Percentiles rank a stretch among this genome's conserved stretches.
phyloP scores from a whole-genome alignment of 1,139 yeast species.

The Eremothecium cymbalariae region DNA sequence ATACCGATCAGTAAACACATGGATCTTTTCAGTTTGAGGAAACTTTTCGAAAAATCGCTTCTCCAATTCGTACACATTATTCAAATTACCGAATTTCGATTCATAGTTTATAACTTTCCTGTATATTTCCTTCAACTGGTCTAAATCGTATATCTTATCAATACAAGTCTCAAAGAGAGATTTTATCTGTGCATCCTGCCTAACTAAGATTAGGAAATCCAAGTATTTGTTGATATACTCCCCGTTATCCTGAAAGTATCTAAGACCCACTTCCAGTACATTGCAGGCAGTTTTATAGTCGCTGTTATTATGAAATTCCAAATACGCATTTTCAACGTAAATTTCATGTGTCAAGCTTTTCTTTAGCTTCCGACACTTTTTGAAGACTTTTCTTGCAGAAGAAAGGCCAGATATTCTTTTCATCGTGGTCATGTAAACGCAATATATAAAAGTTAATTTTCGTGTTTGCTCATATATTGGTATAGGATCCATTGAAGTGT shows the following conservation, averaged over 20 bases:
- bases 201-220: slow-evolving; percentile 59
- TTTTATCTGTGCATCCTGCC: slow-evolving; percentile 75
- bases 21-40: slow-evolving; percentile 42
- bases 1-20: slow-evolving; percentile 36
- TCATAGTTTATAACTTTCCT: slow-evolving; percentile 47
- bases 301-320: slow-evolving; percentile 61
- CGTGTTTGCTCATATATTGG: slow-evolving; percentile 16
- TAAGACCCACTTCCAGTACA: slow-evolving; percentile 75
- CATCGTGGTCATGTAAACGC: slow-evolving; percentile 51
- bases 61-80: slow-evolving; percentile 59
- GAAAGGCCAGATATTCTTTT: slow-evolving; percentile 59
- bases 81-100: slow-evolving; percentile 55
- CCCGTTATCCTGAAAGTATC: slow-evolving; percentile 47
- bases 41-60: slow-evolving; percentile 57
- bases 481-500: slow-evolving; percentile 23
- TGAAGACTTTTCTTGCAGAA: slow-evolving; percentile 63
- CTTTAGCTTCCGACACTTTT: slow-evolving; percentile 46
- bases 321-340: slow-evolving; percentile 71
- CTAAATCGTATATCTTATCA: slow-evolving; percentile 34
- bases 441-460: slow-evolving; percentile 34
- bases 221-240: slow-evolving; percentile 62
- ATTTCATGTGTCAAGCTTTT: slow-evolving; percentile 58
- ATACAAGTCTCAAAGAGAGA: slow-evolving; percentile 68
- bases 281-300: slow-evolving; percentile 63
- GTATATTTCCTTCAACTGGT: slow-evolving; percentile 37